These are phyloP conservation scores for Mycosphaerella arachidis DNA, from an alignment of 2,329 filamentous ascomycete genomes.

Conservation along the genomic window DNA sequence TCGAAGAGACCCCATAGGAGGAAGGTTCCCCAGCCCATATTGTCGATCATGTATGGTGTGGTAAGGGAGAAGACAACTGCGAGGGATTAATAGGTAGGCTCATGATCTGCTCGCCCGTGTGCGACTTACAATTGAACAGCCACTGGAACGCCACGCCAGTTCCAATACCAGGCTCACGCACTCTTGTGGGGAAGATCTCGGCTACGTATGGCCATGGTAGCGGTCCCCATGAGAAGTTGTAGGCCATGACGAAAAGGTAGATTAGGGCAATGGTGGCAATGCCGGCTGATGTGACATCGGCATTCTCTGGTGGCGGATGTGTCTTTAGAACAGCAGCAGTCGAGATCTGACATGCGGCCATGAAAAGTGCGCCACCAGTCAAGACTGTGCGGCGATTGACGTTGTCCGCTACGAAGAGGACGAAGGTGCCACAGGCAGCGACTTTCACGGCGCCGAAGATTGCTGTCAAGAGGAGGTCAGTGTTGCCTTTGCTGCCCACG, in stretches of 20 bases:
- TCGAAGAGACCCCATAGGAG: constrained; percentile 46
- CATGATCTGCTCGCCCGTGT: too few relatives aligned
- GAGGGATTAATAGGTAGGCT: background rate
- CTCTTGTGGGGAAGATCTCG: constrained; percentile 49
- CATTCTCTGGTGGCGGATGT: constrained; percentile 18
- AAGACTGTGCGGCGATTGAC: constrained; percentile 42
- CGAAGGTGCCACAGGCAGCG: constrained; percentile 46
- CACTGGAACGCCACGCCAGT: constrained; percentile 48
- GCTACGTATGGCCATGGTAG: constrained; percentile 33
- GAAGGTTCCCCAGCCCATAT: constrained; percentile 47
- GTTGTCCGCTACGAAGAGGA: constrained; percentile 51
- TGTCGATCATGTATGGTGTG: constrained; percentile 47
- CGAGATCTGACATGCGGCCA: constrained; percentile 35
- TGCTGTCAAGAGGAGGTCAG: constrained; percentile 47
- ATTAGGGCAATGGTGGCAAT: constrained; percentile 52
- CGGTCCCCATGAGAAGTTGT: constrained; percentile 51
- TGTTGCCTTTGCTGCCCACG: constrained; percentile 41
- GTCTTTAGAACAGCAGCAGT: constrained; percentile 31
- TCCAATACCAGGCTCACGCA: constrained; percentile 48
- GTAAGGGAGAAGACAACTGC: constrained; percentile 38
- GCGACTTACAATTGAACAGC: constrained; percentile 40
- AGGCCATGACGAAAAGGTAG: constrained; percentile 52
- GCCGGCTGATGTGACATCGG: constrained; percentile 33
- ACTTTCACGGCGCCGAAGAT: constrained; percentile 54
- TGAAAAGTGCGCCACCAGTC: constrained; percentile 31